Conservation (phyloP, 2,329 filamentous ascomycete genomes). For the Colletotrichum sp. region DNA sequence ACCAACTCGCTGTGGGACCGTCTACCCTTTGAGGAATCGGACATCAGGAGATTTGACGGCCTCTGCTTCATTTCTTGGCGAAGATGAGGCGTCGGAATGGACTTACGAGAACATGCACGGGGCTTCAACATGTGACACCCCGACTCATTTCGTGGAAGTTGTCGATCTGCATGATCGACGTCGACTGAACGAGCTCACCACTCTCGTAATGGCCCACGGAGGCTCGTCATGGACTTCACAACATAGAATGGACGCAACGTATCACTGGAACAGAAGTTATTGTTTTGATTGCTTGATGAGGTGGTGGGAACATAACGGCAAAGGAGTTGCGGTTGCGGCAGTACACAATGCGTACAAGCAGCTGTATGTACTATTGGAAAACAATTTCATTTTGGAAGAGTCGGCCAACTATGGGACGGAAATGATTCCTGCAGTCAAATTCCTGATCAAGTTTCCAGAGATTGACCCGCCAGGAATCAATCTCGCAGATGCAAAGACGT, state of each 20-base stretch:
- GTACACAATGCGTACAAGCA: not conserved
- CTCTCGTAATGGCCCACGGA: not conserved
- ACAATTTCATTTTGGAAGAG: not conserved
- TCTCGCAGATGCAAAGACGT: accelerated
- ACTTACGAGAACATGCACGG: not conserved
- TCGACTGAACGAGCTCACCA: not conserved
- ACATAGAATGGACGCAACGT: not conserved
- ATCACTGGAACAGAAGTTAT: not conserved
- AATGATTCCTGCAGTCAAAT: not conserved
- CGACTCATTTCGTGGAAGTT: not conserved
- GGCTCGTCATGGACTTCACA: not conserved
- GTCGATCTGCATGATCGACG: not conserved
- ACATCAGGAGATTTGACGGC: not conserved
- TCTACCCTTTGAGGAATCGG: not conserved
- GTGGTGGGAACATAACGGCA: not conserved
- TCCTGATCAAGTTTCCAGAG: not conserved
- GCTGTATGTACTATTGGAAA: no score
- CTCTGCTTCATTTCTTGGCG: not conserved
- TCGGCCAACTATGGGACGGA: not conserved
- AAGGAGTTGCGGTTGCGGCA: accelerated
- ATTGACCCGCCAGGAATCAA: not conserved
- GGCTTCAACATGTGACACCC: not conserved
- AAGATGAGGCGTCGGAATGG: accelerated
- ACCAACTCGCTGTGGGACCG: not conserved
- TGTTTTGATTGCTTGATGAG: not conserved